A percentile compares a stretch with the other conserved stretches of the same genome.
Conservation (phyloP, 768 basidiomycete species). For the Inosperma sp. region DNA sequence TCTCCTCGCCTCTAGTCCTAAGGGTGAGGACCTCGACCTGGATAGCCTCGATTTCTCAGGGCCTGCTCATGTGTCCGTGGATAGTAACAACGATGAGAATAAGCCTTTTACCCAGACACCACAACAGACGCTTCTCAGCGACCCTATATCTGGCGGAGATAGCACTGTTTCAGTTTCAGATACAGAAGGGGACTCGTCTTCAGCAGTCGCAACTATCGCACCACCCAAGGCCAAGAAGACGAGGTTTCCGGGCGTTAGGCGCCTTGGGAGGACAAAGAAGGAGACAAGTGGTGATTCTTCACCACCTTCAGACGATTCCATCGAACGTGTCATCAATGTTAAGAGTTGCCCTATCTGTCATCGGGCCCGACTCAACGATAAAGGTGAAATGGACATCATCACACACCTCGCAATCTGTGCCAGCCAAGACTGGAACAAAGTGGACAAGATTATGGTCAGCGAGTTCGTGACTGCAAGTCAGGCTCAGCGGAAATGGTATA, state of each 20-base stretch:
- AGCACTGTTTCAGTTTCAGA: conserved; percentile 20
- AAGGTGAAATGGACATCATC: conserved; percentile 90
- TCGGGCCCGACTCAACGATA: conserved; percentile 75
- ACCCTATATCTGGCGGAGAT: conserved; percentile 21
- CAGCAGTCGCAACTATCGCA: background rate
- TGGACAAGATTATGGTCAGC: conserved; percentile 86
- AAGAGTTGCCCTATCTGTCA: conserved; percentile 94
- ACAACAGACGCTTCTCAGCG: conserved; percentile 39
- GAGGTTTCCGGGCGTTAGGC: conserved; percentile 20
- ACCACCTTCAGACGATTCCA: conserved; percentile 28
- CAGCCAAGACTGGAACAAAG: conserved; percentile 84
- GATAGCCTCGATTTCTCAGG: conserved; percentile 53
- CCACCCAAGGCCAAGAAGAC: conserved; percentile 18
- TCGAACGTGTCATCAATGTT: conserved; percentile 92
- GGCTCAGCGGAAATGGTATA: conserved; percentile 97
- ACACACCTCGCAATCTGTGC: conserved; percentile 98
- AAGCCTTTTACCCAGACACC: conserved; percentile 15
- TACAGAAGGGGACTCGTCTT: conserved; percentile 12
- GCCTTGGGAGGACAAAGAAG: conserved; percentile 16
- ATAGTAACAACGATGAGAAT: conserved; percentile 10
- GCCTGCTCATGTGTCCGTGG: conserved; percentile 32
- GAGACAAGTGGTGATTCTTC: conserved; percentile 18
- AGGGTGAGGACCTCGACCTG: conserved; percentile 35
- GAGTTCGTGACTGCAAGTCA: conserved; percentile 93
- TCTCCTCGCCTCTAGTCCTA: conserved; percentile 34